These are phyloP conservation scores for Syzygium oleosum DNA, from an alignment of 345 rosid species.

Conservation along the genomic window DNA sequence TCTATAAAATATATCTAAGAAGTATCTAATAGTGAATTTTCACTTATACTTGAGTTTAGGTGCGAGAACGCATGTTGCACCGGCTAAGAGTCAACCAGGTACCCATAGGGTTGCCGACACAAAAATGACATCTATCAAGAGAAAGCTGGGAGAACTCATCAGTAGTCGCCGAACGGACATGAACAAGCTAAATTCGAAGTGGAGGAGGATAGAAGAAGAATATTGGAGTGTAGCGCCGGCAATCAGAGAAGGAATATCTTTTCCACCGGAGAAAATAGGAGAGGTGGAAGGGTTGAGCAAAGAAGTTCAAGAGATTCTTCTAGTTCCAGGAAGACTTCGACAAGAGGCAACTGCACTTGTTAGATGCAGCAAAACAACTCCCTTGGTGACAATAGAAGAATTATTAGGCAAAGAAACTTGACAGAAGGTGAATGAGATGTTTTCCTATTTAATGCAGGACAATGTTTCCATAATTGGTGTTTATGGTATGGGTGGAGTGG, in stretches of 20 bases:
- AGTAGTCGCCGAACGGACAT: background rate
- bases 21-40: background rate
- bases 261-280: background rate
- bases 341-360: background rate
- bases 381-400: background rate
- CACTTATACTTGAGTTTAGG: background rate
- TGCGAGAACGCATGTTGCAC: background rate
- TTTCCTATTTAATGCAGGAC: background rate
- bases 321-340: background rate
- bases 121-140: background rate
- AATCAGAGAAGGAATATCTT: background rate
- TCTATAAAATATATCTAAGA: background rate
- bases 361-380: background rate
- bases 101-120: background rate
- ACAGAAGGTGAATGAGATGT: background rate
- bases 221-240: background rate
- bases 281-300: background rate
- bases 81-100: background rate
- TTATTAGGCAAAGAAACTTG: background rate
- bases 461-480: background rate
- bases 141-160: background rate
- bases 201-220: background rate
- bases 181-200: background rate
- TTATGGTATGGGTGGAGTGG: background rate
- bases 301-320: background rate